phyloP scores from a whole-genome alignment of 2,329 filamentous ascomycete genomes.

The Davidsoniella virescens region DNA sequence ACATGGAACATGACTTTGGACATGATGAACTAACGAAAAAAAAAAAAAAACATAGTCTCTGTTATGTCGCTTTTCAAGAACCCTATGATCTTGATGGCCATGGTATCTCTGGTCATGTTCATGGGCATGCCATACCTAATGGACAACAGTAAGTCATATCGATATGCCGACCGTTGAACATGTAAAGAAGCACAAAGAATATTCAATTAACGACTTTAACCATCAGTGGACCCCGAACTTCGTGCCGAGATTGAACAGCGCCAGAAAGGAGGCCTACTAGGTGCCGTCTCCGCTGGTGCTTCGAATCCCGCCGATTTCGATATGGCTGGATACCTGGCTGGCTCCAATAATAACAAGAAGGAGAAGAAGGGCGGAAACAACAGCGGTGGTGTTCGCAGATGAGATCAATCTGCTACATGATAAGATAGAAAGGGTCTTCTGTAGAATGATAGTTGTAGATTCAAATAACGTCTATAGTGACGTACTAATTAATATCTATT shows the following conservation, averaged over 20 bases:
- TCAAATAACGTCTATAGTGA: not conserved
- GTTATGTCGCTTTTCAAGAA: constrained; percentile 75
- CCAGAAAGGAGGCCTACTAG: constrained; percentile 54
- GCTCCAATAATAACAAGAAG: constrained; percentile 25
- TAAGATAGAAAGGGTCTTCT: not conserved
- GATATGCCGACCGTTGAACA: not conserved
- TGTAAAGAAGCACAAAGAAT: not conserved
- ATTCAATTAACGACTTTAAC: constrained; percentile 12
- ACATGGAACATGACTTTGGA: not conserved
- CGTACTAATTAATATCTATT: not conserved
- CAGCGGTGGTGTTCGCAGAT: constrained; percentile 23
- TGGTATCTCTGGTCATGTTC: constrained; percentile 68
- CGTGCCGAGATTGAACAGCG: constrained; percentile 85
- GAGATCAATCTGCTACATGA: not conserved
- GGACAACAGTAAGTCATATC: constrained; percentile 64
- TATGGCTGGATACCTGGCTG: constrained; percentile 47
- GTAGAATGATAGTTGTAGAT: not conserved
- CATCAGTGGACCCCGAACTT: constrained; percentile 86
- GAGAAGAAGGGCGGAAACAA: constrained; percentile 20
- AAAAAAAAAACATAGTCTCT: constrained; percentile 39
- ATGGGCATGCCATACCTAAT: constrained; percentile 90
- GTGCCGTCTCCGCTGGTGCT: constrained; percentile 43
- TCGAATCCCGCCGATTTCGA: constrained; percentile 33
- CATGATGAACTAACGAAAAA: not conserved
- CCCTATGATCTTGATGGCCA: constrained; percentile 87